Evolutionary conservation across 2,329 filamentous ascomycete species (phyloP).

Genomic region (Chaetomium sp.): DNA sequence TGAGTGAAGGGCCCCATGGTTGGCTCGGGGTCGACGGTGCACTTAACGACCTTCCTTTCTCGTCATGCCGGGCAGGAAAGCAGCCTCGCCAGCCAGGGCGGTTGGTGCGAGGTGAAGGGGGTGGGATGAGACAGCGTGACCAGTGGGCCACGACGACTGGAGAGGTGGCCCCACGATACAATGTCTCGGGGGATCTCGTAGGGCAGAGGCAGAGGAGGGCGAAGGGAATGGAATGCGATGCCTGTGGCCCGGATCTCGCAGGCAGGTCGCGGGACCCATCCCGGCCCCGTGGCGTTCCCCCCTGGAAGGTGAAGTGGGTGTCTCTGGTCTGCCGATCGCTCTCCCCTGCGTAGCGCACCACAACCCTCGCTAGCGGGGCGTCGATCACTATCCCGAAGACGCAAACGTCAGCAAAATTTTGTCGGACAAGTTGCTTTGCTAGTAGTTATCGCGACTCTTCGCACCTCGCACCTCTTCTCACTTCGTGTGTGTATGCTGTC

Average conservation of each 20-base stretch:
- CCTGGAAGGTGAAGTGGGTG: neutral
- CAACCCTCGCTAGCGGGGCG: slow-evolving; percentile 12
- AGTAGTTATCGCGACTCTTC: neutral
- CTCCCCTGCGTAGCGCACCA: slow-evolving; percentile 19
- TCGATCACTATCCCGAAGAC: slow-evolving; percentile 20
- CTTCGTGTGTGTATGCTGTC: neutral
- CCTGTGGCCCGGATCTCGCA: slow-evolving; percentile 5
- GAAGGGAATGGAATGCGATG: slow-evolving; percentile 7
- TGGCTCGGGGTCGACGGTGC: slow-evolving; percentile 14
- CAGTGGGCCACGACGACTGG: slow-evolving; percentile 5
- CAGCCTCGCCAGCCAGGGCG: slow-evolving; percentile 14
- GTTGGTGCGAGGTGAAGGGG: slow-evolving; percentile 11
- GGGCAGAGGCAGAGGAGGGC: slow-evolving; percentile 19
- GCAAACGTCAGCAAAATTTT: slow-evolving; percentile 10
- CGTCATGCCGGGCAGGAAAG: slow-evolving; percentile 26
- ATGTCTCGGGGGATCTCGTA: slow-evolving; percentile 23
- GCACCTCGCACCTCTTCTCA: neutral
- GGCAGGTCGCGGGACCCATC: slow-evolving; percentile 10
- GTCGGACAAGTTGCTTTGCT: neutral
- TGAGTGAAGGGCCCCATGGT: slow-evolving; percentile 17
- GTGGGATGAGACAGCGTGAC: slow-evolving; percentile 19
- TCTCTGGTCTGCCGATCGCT: slow-evolving; percentile 6
- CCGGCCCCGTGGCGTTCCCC: slow-evolving; percentile 11
- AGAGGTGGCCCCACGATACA: neutral
- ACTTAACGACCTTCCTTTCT: slow-evolving; percentile 34